A percentile compares a stretch with the other conserved stretches of the same genome.
These are phyloP conservation scores for Holtermannia corniformis DNA, from an alignment of 768 basidiomycete species.

Conservation along the genomic window DNA sequence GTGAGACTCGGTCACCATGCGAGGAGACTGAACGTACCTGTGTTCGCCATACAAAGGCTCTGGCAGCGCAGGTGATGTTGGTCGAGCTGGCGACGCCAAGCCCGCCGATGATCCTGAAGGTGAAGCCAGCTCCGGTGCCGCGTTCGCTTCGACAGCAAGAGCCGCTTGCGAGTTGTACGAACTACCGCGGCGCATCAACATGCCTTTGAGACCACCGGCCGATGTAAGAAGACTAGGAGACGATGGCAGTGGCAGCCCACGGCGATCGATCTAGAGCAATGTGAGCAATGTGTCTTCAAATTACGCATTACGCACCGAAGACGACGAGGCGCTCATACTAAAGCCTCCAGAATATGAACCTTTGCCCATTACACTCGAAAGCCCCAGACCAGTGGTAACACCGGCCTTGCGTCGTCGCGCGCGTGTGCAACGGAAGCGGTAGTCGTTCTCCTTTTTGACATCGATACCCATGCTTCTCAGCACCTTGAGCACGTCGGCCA, in stretches of 20 bases:
- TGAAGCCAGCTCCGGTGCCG: slow-evolving; percentile 14
- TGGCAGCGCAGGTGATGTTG: slow-evolving; percentile 45
- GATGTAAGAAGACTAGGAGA: slow-evolving; percentile 57
- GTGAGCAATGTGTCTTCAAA: not conserved
- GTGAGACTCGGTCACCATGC: not conserved
- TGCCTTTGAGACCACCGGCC: slow-evolving; percentile 72
- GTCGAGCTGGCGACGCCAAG: slow-evolving; percentile 36
- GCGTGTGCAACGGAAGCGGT: slow-evolving; percentile 76
- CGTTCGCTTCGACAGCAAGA: slow-evolving; percentile 14
- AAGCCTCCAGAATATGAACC: slow-evolving; percentile 45
- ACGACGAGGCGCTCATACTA: slow-evolving; percentile 69
- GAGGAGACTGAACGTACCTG: slow-evolving; percentile 15
- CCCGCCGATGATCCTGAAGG: slow-evolving; percentile 35
- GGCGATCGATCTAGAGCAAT: slow-evolving; percentile 63
- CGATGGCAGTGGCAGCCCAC: slow-evolving; percentile 75
- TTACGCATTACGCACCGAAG: slow-evolving; percentile 57
- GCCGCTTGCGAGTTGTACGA: slow-evolving; percentile 51
- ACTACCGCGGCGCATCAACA: slow-evolving; percentile 82
- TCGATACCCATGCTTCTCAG: slow-evolving; percentile 85
- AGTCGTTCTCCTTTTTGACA: slow-evolving; percentile 77
- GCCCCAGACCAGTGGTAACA: slow-evolving; percentile 46
- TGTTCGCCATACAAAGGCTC: slow-evolving; percentile 63
- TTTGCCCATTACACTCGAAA: slow-evolving; percentile 42
- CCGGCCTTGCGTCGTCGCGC: slow-evolving; percentile 55
- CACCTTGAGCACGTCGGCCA: slow-evolving; percentile 69